These are phyloP conservation scores for Xylaria arbuscula DNA, from an alignment of 2,329 filamentous ascomycete species.

Conservation along the genomic window DNA sequence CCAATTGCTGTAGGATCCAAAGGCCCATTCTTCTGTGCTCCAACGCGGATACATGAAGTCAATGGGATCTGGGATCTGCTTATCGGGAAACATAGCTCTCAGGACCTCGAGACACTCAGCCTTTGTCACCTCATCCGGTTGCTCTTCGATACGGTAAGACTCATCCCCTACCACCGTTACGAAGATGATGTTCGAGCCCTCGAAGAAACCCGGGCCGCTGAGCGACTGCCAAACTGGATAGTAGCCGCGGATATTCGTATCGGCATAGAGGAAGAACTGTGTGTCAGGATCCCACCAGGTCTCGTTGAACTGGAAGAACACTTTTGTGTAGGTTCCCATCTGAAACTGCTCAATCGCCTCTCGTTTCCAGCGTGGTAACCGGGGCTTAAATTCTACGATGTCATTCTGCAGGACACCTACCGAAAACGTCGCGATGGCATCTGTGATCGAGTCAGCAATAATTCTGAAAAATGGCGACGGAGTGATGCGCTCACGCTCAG, in stretches of 20 bases:
- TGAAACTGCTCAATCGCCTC: constrained; percentile 71
- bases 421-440: constrained; percentile 74
- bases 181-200: constrained; percentile 73
- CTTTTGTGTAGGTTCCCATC: constrained; percentile 79
- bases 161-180: constrained; percentile 69
- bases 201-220: constrained; percentile 66
- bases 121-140: constrained; percentile 68
- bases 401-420: constrained; percentile 74
- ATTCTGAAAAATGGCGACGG: neutral
- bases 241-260: constrained; percentile 55
- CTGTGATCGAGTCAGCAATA: constrained; percentile 41
- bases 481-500: constrained; percentile 41
- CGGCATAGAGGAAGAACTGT: constrained; percentile 60
- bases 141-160: constrained; percentile 68
- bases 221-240: constrained; percentile 73
- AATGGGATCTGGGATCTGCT: constrained; percentile 67
- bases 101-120: constrained; percentile 68
- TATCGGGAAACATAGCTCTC: constrained; percentile 69
- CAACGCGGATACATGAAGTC: constrained; percentile 72
- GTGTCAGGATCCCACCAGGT: constrained; percentile 70
- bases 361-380: constrained; percentile 72
- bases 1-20: constrained; percentile 76
- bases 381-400: constrained; percentile 66
- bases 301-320: constrained; percentile 75
- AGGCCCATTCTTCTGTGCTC: constrained; percentile 60